phyloP scores from a whole-genome alignment of 805 yeast genomes.

The Metschnikowia baotianmanensis region DNA sequence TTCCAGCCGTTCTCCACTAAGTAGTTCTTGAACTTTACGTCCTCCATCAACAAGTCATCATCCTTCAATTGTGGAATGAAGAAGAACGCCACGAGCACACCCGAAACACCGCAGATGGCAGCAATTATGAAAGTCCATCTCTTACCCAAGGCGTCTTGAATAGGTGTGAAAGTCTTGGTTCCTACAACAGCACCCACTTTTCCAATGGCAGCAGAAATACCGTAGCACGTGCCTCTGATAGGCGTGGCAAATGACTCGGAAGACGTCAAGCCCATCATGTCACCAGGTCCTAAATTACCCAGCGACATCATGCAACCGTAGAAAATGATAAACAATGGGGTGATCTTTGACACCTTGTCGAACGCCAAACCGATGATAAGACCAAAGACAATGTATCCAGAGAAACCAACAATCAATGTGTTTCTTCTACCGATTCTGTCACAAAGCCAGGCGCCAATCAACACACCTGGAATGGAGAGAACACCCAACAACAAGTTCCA shows the following conservation, averaged over 20 bases:
- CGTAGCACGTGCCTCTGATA: slow-evolving; percentile 73
- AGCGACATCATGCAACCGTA: slow-evolving; percentile 69
- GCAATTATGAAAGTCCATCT: slow-evolving; percentile 79
- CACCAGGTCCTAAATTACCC: slow-evolving; percentile 81
- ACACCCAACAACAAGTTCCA: slow-evolving; percentile 68
- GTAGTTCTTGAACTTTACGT: slow-evolving; percentile 58
- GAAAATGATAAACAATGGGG: slow-evolving; percentile 64
- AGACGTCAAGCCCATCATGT: slow-evolving; percentile 62
- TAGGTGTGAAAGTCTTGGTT: slow-evolving; percentile 68
- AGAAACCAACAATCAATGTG: slow-evolving; percentile 68
- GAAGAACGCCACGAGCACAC: slow-evolving; percentile 56
- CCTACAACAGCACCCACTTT: slow-evolving; percentile 87
- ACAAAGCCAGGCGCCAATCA: slow-evolving; percentile 64
- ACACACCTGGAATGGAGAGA: slow-evolving; percentile 71
- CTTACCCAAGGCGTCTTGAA: slow-evolving; percentile 60
- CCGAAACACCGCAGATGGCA: slow-evolving; percentile 66
- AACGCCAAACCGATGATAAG: slow-evolving; percentile 67
- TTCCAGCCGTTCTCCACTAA: slow-evolving; percentile 59
- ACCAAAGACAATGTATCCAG: slow-evolving; percentile 70
- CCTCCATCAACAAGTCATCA: slow-evolving; percentile 67
- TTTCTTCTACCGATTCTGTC: slow-evolving; percentile 70
- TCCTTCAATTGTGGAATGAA: slow-evolving; percentile 69
- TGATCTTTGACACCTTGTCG: slow-evolving; percentile 52
- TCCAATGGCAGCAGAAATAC: slow-evolving; percentile 75
- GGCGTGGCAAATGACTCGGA: slow-evolving; percentile 75